Evolutionary conservation across 495 filamentous ascomycete species (phyloP), one percentile per base, ranked within the genome.

Genomic region (Endocarpon pusillum): DNA sequence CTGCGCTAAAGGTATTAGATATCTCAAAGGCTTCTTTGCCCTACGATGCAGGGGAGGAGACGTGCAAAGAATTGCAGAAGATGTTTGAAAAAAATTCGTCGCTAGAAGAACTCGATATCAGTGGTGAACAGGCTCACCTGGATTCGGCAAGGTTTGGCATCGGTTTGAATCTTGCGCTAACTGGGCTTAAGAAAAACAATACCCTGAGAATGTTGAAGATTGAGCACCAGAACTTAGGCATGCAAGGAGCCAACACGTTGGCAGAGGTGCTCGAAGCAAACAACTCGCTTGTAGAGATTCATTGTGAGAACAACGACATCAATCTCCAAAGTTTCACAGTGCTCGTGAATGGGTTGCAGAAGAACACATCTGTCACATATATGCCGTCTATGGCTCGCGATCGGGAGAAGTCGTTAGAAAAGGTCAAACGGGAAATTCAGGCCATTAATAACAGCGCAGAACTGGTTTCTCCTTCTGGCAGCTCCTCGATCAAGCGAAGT

Each of bases 1-100:
- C 60, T 17, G 75, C 81, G 4, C 69, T 94, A 35, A 60, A 64
- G 23, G 76, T 71, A 35, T 58, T 97, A n/a, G 85, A 91, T 54
- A 75, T 97, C 36, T 85, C 81, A 6, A 83, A 86, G 39, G 81
- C 78, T 12, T 82, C 84, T 2, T 69, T 94, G 3, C 82, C 85
- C 1, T 78, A 76, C 24, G 77, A 86, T 36, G 74, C 79, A 1
- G 70, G 73, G 23, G 62, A 69, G 1, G 73, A 82, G 34, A 86
- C 84, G 0, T 82, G 78, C 40, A 62, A 71, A 27, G 63, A 73
- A n/a, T 47, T 94, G 11, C 70, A 78, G 42, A 39, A 64, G 26
- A 70, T 94, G 56, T 81, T 97, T 41, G 71, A 76, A 19, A 61
- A 73, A 34, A 94, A 97, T 43, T 56, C 66, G 7, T 81, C 77